Percentiles rank a stretch among this genome's conserved stretches.
phyloP scores from a whole-genome alignment of 2,329 filamentous ascomycete species.

The Septoria petroselini region DNA sequence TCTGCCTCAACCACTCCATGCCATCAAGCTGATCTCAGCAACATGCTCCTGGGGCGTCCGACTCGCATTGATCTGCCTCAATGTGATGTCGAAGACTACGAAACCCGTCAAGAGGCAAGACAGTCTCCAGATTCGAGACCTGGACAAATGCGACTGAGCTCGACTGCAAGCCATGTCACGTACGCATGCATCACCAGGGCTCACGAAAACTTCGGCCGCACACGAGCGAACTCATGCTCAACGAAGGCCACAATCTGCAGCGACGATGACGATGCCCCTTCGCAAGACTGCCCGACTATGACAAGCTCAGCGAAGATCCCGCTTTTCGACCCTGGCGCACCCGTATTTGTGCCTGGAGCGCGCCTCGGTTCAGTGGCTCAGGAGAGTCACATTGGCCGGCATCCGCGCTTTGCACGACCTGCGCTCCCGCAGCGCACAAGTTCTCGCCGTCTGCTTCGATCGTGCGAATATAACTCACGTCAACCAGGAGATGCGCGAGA shows the following conservation, averaged over 20 bases:
- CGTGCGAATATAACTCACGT: neutral
- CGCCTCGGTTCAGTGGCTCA: constrained; percentile 26
- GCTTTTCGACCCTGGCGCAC: constrained; percentile 32
- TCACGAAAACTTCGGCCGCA: constrained; percentile 24
- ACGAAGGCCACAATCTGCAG: constrained; percentile 22
- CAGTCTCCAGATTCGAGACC: constrained; percentile 15
- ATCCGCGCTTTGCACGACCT: constrained; percentile 25
- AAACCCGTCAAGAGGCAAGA: constrained; percentile 25
- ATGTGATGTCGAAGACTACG: constrained; percentile 32
- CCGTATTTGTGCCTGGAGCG: constrained; percentile 32
- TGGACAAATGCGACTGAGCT: constrained; percentile 24
- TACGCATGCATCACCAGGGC: constrained; percentile 21
- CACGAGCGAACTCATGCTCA: constrained; percentile 22
- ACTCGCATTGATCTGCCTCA: constrained; percentile 32
- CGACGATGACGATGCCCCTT: neutral
- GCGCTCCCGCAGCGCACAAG: constrained; percentile 5
- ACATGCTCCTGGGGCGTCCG: constrained; percentile 34
- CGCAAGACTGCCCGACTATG: neutral
- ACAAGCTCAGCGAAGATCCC: constrained; percentile 4
- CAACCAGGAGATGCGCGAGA: neutral
- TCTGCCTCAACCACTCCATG: too few relatives aligned
- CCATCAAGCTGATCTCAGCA: neutral
- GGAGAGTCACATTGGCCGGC: constrained; percentile 25
- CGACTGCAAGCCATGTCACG: constrained; percentile 20
- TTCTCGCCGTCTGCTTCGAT: constrained; percentile 4